Percentiles rank a stretch among this genome's conserved stretches.
phyloP scores from a whole-genome alignment of 73 alveolate genomes.

The Tetrahymena borealis region DNA sequence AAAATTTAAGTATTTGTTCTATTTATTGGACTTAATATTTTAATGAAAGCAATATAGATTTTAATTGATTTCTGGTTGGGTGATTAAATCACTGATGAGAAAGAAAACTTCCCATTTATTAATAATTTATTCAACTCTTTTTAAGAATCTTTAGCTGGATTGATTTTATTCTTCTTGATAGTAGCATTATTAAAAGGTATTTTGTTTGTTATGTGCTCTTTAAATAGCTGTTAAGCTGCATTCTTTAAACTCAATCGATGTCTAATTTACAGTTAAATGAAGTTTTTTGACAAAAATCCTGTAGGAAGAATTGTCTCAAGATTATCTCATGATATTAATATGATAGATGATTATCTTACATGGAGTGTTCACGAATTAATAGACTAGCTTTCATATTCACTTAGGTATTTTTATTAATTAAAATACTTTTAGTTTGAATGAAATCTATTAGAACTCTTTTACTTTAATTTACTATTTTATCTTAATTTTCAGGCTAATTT shows the following conservation, averaged over 20 bases:
- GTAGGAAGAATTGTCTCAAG: slow-evolving; percentile 38
- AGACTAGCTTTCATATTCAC: not conserved
- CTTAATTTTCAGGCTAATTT: too few species aligned
- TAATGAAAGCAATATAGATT: slow-evolving; percentile 12
- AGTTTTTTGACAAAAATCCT: slow-evolving; percentile 32
- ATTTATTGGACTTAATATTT: not conserved
- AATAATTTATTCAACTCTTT: slow-evolving; percentile 2
- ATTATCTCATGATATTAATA: slow-evolving; percentile 15
- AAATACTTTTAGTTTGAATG: not conserved
- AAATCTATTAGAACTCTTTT: not conserved
- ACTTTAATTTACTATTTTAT: too few species aligned
- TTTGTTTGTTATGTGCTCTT: not conserved
- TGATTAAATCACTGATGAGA: slow-evolving; percentile 9
- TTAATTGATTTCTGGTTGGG: slow-evolving; percentile 39
- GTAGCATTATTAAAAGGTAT: slow-evolving; percentile 7
- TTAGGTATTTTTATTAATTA: slow-evolving; percentile 8
- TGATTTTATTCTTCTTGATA: not conserved
- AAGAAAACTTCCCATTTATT: slow-evolving; percentile 18
- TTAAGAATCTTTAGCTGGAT: not conserved
- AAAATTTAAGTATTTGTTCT: not conserved
- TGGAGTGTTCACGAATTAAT: slow-evolving; percentile 20
- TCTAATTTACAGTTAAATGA: slow-evolving; percentile 21
- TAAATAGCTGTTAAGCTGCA: slow-evolving; percentile 17
- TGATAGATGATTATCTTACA: slow-evolving; percentile 33
- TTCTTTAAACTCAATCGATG: not conserved